Evolutionary conservation across 1,284 basidiomycete genomes (phyloP), one percentile per base, ranked within the genome.

Genomic region (Grifola frondosa): DNA sequence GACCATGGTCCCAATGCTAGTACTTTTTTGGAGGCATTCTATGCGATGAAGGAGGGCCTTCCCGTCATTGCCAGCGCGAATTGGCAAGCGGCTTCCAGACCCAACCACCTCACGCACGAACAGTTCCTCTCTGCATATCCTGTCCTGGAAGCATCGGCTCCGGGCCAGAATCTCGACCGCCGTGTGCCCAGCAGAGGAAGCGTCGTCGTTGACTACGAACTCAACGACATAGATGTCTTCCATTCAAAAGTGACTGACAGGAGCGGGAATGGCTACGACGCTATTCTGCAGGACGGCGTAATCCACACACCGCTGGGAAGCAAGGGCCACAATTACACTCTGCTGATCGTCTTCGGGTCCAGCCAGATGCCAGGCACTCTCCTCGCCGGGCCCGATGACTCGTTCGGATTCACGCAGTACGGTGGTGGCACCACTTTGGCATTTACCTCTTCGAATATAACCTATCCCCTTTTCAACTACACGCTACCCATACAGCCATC

Each of bases 261-360:
- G 21, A 59, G 59, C 44, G 57, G 55, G 17, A 57, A 60, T 38
- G 53, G 55, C 10, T 60, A 59, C 41, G 47, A 56, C 29, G 57
- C 53, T 17, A 32, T 28, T 10, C 16, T 53, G 32, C 21, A 17
- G 1, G 30, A 44, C 34, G 51, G 52, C 6, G 39, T 50, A 11
- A 29, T 60, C 35, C 45, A 37, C 37, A 66, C 63, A 17, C 62
- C 61, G 44, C 52, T 65, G 15, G 53, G 57, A n/a, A 64, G 62
- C 44, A 65, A 64, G 35, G 65, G 65, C n/a, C 57, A 57, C 37
- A 59, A 64, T 43, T 66, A 66, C 47, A 66, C 63, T 11, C 42
- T 66, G 11, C 54, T 60, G 20, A 37, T 66, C 39, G 50, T 52
- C 40, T 47, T 53, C 21, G 48, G 16, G 17, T 33, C 48, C 15